Conservation (phyloP, 495 filamentous ascomycete species). For the Hypomontagnella submonticulosa region DNA sequence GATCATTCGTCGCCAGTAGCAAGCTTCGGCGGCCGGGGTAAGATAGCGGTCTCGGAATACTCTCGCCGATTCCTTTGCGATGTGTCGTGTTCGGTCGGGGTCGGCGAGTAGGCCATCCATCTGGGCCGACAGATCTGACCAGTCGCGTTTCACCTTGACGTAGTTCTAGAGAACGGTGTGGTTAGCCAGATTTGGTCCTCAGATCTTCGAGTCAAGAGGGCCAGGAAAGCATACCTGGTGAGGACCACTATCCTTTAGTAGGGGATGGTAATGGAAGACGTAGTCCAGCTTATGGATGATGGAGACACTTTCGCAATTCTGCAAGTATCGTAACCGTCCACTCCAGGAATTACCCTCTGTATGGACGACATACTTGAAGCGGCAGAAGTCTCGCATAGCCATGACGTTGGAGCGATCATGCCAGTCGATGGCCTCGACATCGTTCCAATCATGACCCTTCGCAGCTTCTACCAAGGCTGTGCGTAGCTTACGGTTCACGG, state of each 20-base stretch:
- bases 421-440: constrained; percentile 60
- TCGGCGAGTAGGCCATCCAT: constrained; percentile 55
- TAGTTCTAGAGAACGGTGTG: constrained; percentile 56
- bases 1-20: constrained; percentile 63
- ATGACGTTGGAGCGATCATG: constrained; percentile 52
- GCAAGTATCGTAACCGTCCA: constrained; percentile 62
- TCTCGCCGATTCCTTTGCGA: constrained; percentile 63
- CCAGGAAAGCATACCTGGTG: constrained; percentile 51
- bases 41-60: constrained; percentile 59
- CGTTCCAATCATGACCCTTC: constrained; percentile 57
- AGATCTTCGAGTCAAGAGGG: not conserved
- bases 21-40: constrained; percentile 59
- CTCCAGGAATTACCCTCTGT: constrained; percentile 69
- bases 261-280: constrained; percentile 56
- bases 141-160: constrained; percentile 61
- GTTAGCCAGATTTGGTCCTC: not conserved
- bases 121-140: constrained; percentile 60
- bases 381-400: constrained; percentile 58
- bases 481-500: constrained; percentile 46
- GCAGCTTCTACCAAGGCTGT: constrained; percentile 55
- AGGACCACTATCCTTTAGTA: constrained; percentile 57
- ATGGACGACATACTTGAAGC: constrained; percentile 64
- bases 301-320: constrained; percentile 60
- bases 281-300: constrained; percentile 60
- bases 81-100: constrained; percentile 57